phyloP scores from a whole-genome alignment of 306 rosid genomes.

The Delonix regia region DNA sequence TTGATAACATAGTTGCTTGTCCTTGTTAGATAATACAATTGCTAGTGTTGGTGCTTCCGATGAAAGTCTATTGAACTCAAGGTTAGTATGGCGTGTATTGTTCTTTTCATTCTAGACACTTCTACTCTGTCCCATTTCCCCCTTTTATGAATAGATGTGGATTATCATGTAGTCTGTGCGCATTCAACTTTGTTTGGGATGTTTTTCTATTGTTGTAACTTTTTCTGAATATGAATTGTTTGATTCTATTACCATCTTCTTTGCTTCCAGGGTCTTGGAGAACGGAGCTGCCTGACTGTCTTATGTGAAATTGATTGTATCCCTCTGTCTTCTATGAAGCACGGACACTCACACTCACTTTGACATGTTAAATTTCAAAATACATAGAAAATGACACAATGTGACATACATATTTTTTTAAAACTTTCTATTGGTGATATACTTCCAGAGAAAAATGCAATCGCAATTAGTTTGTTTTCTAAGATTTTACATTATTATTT shows the following conservation, averaged over 20 bases:
- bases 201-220: not conserved
- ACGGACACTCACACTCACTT: not conserved
- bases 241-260: not conserved
- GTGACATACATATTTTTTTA: not conserved
- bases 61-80: slow-evolving; percentile 49
- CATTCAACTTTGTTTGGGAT: not conserved
- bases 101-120: slow-evolving; percentile 12
- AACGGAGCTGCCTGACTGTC: not conserved
- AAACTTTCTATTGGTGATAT: not conserved
- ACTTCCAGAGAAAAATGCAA: not conserved
- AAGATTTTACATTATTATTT: not conserved
- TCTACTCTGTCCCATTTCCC: slow-evolving; percentile 19
- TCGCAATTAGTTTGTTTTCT: not conserved
- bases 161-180: not conserved
- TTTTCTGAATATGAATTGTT: not conserved
- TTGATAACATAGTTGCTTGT: slow-evolving; percentile 24
- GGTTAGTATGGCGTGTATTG: slow-evolving; percentile 48
- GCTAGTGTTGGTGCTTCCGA: slow-evolving; percentile 34
- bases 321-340: not conserved
- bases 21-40: slow-evolving; percentile 45
- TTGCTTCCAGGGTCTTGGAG: not conserved
- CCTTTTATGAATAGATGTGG: not conserved
- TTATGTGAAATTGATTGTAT: not conserved
- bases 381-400: not conserved
- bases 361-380: not conserved